Evolutionary conservation across 495 filamentous ascomycete species (phyloP), one percentile per base, ranked within the genome.

Genomic region (Aspergillus sclerotiicarbonarius): DNA sequence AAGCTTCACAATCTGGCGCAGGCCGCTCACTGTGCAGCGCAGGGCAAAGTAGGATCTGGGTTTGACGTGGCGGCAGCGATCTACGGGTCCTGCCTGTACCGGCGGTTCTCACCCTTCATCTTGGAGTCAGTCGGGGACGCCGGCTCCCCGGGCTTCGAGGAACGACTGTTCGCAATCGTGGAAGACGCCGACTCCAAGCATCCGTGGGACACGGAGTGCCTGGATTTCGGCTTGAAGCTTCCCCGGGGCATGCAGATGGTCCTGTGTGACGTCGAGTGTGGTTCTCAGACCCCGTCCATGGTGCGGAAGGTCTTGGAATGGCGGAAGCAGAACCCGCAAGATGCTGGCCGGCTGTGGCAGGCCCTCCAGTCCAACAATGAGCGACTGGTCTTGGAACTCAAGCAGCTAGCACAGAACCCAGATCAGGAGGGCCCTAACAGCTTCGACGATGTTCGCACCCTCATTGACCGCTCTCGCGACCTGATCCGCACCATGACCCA

Each of bases 31-130:
- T 96, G 93, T 68, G 90, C 93, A 3, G 94, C 94, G 0, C 94
- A 98, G 72, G 94, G 94, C 20, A 98, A 98, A 71, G 85, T 98
- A 6, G 94, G 94, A 48, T 92, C 89, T 3, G 94, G 94, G 29
- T 98, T 98, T 65, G 94, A 98, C 70, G 89, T 98, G n/a, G 95
- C 93, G 0, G 84, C 88, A 35, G 94, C 94, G 10, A 89, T 94
- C 35, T 96, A 91, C 66, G 94, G 94, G 13, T 90, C 89, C 18
- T 96, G 91, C 66, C 74, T 89, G 7, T 98, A 98, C 80, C 83
- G 87, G 19, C 89, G 94, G 29, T 98, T 98, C 77, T 93, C 90
- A 0, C 91, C 94, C 0, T 76, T 80, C 3, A 76, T 96, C 21
- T 77, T 98, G 0, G 78, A 84, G 44, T 71, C 67, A 1, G 68